Evolutionary conservation across 345 rosid genomes (phyloP), one percentile per base, ranked within the genome.

Genomic region (Aethionema arabicum): DNA sequence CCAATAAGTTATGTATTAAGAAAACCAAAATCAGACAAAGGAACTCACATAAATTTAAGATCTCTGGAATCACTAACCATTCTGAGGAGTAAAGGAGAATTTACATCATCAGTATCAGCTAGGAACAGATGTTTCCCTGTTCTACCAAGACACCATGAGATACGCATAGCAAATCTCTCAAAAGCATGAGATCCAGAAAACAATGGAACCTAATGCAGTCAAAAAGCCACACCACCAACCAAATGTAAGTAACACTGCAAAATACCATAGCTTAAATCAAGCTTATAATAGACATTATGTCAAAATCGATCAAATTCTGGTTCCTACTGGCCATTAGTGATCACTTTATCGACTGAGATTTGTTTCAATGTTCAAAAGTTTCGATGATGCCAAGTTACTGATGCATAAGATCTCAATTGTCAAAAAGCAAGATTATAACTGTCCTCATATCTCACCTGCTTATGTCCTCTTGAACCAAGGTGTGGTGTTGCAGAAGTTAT

Each of bases 391-490:
- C 11, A 4, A 67, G 4, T 40, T 32, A 59, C 10, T 21, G 14
- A 59, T 53, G 47, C 61, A 32, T 58, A 16, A 16, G 14, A 21
- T 50, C 32, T 14, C n/a, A 44, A 61, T 3, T 39, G 32, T 16
- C 38, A 57, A 36, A 53, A 44, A 33, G 9, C 9, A 10, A 35
- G 11, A 41, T 14, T 43, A 56, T 39, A 58, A 39, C 13, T 51
- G 57, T 5, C 43, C 61, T 10, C n/a, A 33, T 39, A 44, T 65
- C 27, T 21, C 47, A 88, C 98, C 91, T 91, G 96, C 65, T 81
- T 88, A 76, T 86, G 96, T 75, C 96, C 79, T 63, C 82, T 76
- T 39, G 92, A 86, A 67, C 96, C 98, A 56, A 91, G 95, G 76
- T 91, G 96, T 30, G 98, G 98, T 0, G 83, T 78, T 27, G 98